Base-by-base conservation (phyloP, 2,329 filamentous ascomycete genomes). In the Amauroascus niger region DNA sequence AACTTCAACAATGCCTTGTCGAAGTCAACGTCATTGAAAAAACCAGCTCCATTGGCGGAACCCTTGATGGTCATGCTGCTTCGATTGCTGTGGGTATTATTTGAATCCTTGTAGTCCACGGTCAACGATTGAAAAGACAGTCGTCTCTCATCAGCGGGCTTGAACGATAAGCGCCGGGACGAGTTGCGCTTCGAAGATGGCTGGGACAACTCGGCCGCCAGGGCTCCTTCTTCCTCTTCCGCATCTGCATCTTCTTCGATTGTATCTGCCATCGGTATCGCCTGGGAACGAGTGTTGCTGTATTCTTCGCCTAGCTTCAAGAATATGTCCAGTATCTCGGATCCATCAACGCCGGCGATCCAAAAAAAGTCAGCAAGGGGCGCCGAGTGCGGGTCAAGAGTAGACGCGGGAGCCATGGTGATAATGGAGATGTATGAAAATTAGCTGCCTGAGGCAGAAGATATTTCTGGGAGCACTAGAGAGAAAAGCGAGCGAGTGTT, bases 1-100 rank as follows among this genome's bases (percentile, higher is more conserved):
- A 98, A 98, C 72, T 96, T 97, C 64, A 89, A 75, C 61, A 98
- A 77, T 24, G 93, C 91, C 65, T 87, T 84, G 67, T 97, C 93
- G 64, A 98, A 98, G 69, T 97, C 93, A 64, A 87, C 88, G 65
- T 95, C 88, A 55, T 72, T 80, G 28, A 81, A 69, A 24, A 69
- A 63, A 5, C 68, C 65, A 6, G 67, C 65, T n/a, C 62, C 64
- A 20, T 67, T 69, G 18, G 66, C 57, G 2, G 67, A 65, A 14
- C 63, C 62, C 61, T 77, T 79, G 63, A 84, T 81, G 16, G 81
- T 84, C 49, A 79, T 69, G 66, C 81, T 84, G 67, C 81, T 84
- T 55, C 81, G 73, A 60, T 82, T 83, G 70, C 81, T 84, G 54
- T 71, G 72, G n/a, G 77, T 72, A 51, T 71, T 74, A 59, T 68